Percentiles rank a stretch among this genome's conserved stretches.
Conservation (phyloP, 106 monocot species). For the Ottelia alismoides region DNA sequence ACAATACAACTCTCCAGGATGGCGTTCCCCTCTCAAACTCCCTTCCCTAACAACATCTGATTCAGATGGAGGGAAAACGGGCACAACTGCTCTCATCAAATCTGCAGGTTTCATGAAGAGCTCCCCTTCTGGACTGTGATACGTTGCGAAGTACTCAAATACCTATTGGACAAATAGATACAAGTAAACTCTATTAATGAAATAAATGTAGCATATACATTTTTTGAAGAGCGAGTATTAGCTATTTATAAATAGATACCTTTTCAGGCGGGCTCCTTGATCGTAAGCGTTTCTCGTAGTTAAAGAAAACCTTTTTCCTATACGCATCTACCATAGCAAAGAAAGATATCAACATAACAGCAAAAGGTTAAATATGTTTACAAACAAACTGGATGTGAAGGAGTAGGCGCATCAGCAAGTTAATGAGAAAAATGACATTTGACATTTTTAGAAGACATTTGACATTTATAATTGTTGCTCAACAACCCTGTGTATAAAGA, state of each 20-base stretch:
- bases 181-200: background rate
- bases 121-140: slow-evolving; percentile 50
- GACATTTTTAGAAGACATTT: no score
- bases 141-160: slow-evolving; percentile 92
- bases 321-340: slow-evolving; percentile 47
- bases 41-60: slow-evolving; percentile 72
- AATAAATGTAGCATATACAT: no score
- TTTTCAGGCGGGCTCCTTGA: slow-evolving; percentile 80
- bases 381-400: no score
- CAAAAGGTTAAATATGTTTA: no score
- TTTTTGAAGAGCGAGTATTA: no score
- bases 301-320: slow-evolving; percentile 91
- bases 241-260: slow-evolving; percentile 23
- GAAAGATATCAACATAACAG: no score
- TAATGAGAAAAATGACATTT: no score
- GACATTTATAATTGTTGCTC: no score
- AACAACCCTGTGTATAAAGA: no score
- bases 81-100: slow-evolving; percentile 91
- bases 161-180: slow-evolving; percentile 29
- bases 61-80: slow-evolving; percentile 95
- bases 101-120: slow-evolving; percentile 75
- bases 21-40: slow-evolving; percentile 61
- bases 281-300: slow-evolving; percentile 92
- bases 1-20: slow-evolving; percentile 61
- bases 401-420: no score